Base-by-base conservation (phyloP, 495 filamentous ascomycete genomes). In the Xylaria grammica region DNA sequence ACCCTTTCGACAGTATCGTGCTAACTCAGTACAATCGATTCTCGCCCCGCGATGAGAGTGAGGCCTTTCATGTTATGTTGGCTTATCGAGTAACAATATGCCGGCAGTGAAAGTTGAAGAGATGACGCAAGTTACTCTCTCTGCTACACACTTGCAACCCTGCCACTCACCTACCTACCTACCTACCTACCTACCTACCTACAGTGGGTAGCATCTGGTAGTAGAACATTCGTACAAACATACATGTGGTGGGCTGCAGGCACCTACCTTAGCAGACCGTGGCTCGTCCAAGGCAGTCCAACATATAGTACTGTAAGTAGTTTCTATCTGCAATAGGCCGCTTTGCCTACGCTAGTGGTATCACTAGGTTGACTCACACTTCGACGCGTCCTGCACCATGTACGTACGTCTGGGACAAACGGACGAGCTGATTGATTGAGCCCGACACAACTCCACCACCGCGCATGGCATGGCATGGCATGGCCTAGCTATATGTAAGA, bases 361-460 rank as follows among this genome's bases (percentile, higher is more conserved):
- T 51, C 44, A 48, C 45, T 29, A 20, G 32, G 53, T 64, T 64
- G 53, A 64, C 62, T 64, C 62, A 64, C 44, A 64, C 62, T 58
- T 64, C 44, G 42, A 63, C 45, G 51, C 44, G 15, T 40, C 52
- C 53, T 64, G 62, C 53, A 38, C 50, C 62, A 26, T 64, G 52
- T 58, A 58, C 32, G 54, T 45, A 54, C 50, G 60, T 30, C 53
- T 50, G 49, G 42, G 50, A 45, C 15, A 17, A 58, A 45, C 62
- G 40, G 34, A 10, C 11, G 53, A 48, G 38, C 62, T 64, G 29
- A 64, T 64, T 57, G 52, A 51, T 53, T 40, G 62, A 51, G 44
- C 62, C 52, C 34, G 46, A 51, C 32, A 22, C 30, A 29, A 22
- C 53, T 64, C 62, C 61, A 50, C 53, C 29, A 19, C 32, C n/a